Conservation (phyloP, 179 eudicot species). For the Carnegiea gigantea region DNA sequence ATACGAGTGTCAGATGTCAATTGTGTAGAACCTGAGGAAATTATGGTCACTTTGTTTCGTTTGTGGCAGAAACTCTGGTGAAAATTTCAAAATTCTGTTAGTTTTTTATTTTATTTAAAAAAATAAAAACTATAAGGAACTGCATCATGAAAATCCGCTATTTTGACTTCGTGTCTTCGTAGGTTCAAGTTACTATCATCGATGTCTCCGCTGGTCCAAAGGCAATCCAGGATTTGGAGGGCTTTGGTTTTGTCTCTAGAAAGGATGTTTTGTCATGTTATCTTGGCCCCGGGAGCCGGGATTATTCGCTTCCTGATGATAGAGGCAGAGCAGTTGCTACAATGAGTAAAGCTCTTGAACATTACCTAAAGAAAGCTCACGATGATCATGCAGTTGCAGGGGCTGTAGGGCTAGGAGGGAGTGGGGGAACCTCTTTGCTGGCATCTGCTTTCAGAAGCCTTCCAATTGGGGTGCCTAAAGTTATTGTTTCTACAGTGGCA, state of each 20-base stretch:
- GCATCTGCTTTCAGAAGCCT: slow-evolving; percentile 78
- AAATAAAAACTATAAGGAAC: neutral
- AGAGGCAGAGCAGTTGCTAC: slow-evolving; percentile 72
- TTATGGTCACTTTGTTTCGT: neutral
- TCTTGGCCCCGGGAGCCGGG: slow-evolving; percentile 38
- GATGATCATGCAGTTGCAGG: slow-evolving; percentile 59
- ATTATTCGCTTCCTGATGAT: slow-evolving; percentile 63
- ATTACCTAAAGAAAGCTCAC: slow-evolving; percentile 57
- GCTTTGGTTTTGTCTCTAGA: slow-evolving; percentile 60
- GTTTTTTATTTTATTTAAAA: neutral
- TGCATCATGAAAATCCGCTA: neutral
- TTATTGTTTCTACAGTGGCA: slow-evolving; percentile 87
- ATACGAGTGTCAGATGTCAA: neutral
- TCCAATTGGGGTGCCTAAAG: slow-evolving; percentile 81
- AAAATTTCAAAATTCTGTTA: neutral
- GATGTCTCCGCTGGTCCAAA: slow-evolving; percentile 84
- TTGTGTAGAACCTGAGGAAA: neutral
- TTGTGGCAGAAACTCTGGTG: neutral
- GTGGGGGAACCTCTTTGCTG: slow-evolving; percentile 88
- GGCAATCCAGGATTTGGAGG: slow-evolving; percentile 43
- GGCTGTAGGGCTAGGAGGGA: slow-evolving; percentile 90
- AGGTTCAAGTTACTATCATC: slow-evolving; percentile 73
- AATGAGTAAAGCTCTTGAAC: slow-evolving; percentile 67
- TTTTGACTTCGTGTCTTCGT: slow-evolving; percentile 10
- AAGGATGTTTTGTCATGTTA: slow-evolving; percentile 63